phyloP scores from a whole-genome alignment of 2,329 filamentous ascomycete species.

The Didymella sp. region DNA sequence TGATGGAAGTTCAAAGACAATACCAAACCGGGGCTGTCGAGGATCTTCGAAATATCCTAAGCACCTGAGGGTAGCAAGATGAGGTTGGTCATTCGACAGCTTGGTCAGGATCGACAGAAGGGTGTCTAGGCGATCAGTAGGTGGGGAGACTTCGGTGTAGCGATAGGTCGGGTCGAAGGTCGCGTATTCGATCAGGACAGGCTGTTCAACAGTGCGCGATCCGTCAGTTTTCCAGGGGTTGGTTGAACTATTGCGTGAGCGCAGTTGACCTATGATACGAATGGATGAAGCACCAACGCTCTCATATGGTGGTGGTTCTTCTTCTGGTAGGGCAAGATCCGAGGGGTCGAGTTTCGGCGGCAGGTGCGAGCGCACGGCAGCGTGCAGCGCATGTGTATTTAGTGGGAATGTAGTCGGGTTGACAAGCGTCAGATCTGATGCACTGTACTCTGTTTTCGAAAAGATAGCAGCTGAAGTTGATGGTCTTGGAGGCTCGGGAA shows the following conservation, averaged over 20 bases:
- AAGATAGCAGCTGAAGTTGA: slow-evolving; percentile 34
- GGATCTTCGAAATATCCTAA: slow-evolving; percentile 77
- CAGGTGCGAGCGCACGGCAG: slow-evolving; percentile 36
- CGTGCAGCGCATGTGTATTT: slow-evolving; percentile 25
- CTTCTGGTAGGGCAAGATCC: slow-evolving; percentile 54
- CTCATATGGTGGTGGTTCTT: slow-evolving; percentile 59
- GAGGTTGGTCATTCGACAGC: slow-evolving; percentile 43
- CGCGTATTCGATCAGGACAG: slow-evolving; percentile 75
- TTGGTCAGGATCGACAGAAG: slow-evolving; percentile 46
- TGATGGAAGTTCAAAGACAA: slow-evolving; percentile 76
- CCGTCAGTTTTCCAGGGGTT: slow-evolving; percentile 51
- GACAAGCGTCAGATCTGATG: slow-evolving; percentile 54
- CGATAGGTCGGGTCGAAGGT: slow-evolving; percentile 58
- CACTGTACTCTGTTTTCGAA: slow-evolving; percentile 47
- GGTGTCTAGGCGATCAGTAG: slow-evolving; percentile 54
- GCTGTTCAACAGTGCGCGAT: slow-evolving; percentile 49
- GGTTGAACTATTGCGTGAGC: slow-evolving; percentile 43
- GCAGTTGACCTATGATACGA: slow-evolving; percentile 55
- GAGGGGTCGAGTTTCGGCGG: slow-evolving; percentile 54
- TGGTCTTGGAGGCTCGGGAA: slow-evolving; percentile 26
- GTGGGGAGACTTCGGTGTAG: slow-evolving; percentile 56
- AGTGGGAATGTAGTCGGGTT: slow-evolving; percentile 48
- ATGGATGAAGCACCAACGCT: slow-evolving; percentile 55
- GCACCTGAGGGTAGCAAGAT: slow-evolving; percentile 62
- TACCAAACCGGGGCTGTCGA: slow-evolving; percentile 70